Percentiles rank a stretch among this genome's conserved stretches.
These are phyloP conservation scores for Emergomyces africanus DNA, from an alignment of 2,329 filamentous ascomycete species.

Conservation along the genomic window DNA sequence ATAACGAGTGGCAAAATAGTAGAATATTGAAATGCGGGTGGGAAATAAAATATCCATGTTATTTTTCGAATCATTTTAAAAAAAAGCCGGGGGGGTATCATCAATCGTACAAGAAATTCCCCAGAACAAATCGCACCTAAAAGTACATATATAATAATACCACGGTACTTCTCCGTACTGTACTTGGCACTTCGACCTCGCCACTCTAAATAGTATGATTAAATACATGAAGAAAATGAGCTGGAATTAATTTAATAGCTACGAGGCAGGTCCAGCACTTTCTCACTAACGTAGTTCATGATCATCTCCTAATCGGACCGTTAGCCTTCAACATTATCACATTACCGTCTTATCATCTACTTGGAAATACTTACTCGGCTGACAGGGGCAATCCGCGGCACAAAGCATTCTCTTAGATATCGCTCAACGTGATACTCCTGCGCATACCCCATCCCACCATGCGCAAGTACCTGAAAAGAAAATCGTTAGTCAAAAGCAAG, in stretches of 20 bases:
- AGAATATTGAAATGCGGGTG: too few relatives aligned
- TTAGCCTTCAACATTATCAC: too few relatives aligned
- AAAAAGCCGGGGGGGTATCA: too few relatives aligned
- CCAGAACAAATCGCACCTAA: too few relatives aligned
- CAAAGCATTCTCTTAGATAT: slow-evolving; percentile 46
- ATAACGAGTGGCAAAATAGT: too few relatives aligned
- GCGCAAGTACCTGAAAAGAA: slow-evolving; percentile 26
- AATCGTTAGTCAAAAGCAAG: neutral
- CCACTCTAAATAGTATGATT: too few relatives aligned
- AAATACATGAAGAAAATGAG: neutral
- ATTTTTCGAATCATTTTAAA: too few relatives aligned
- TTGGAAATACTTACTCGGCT: slow-evolving; percentile 20
- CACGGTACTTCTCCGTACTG: too few relatives aligned
- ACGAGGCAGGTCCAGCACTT: slow-evolving; percentile 29
- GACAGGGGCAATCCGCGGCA: slow-evolving; percentile 47
- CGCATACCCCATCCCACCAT: slow-evolving; percentile 52
- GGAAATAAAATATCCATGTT: too few relatives aligned
- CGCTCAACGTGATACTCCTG: slow-evolving; percentile 51
- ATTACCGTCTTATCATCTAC: neutral
- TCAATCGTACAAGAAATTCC: too few relatives aligned
- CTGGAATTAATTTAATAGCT: slow-evolving; percentile 25
- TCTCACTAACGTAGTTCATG: slow-evolving; percentile 33
- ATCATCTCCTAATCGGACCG: slow-evolving; percentile 31
- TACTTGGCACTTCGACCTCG: too few relatives aligned
- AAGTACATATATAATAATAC: too few relatives aligned